Evolutionary conservation across 1,284 basidiomycete genomes (phyloP), one percentile per base, ranked within the genome.

Genomic region (Ustilago shanxiensis): DNA sequence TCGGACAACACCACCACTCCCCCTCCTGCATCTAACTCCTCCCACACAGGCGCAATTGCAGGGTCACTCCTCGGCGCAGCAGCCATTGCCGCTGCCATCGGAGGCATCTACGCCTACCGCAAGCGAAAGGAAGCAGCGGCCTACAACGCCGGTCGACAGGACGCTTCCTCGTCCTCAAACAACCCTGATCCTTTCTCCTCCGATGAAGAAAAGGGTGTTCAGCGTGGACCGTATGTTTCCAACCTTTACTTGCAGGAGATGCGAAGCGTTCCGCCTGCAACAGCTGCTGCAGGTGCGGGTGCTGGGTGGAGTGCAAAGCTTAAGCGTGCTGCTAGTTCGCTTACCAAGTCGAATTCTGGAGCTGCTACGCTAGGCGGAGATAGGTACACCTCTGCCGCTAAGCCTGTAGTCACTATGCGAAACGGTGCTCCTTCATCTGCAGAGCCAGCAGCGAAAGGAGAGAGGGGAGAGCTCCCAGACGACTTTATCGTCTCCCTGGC

Each of bases 101-200:
- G 82, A 20, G 80, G 82, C 9, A 66, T 84, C 59, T 85, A 85
- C 59, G 83, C 83, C 35, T 82, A 79, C 63, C 69, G 72, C 18
- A 83, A 84, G 55, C 77, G 83, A 44, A 64, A 72, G 28, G 69
- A 83, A 49, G 77, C 80, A 6, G 65, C 61, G 18, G 71, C 70
- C 2, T 64, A 75, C 61, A 65, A 73, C 39, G 41, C 60, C 22
- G 64, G 56, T 26, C 57, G 54, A 28, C 64, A 57, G 26, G 57
- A 45, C 18, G 47, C 33, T 20, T 5, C 26, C 26, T 63, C 33
- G 18, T 20, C 54, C 57, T 9, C 14, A 8, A 29, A 29, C 3
- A 60, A 56, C 24, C n/a, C 14, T 18, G 52, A 39, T 1, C 41
- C 41, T 44, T 44, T 44, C 20, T 44, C 20, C n/a, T 44, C 41